A percentile compares a stretch with the other conserved stretches of the same genome.
Evolutionary conservation across 306 rosid species (phyloP).

Genomic region (Leucaena leucocephala): DNA sequence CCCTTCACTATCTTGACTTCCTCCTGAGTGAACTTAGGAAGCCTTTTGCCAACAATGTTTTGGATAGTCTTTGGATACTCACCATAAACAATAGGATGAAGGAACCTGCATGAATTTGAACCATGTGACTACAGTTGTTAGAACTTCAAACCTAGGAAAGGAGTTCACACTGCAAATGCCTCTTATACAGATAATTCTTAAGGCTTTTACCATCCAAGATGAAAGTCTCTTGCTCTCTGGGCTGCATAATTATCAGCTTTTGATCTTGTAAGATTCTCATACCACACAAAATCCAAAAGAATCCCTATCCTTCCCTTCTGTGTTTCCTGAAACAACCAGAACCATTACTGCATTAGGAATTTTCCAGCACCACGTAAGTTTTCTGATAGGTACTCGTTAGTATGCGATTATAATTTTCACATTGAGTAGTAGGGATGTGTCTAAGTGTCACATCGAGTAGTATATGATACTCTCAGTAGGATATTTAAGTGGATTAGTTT

Average conservation of each 20-base stretch:
- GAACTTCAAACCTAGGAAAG: background rate
- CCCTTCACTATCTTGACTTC: constrained; percentile 87
- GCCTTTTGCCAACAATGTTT: constrained; percentile 72
- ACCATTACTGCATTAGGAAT: constrained; percentile 18
- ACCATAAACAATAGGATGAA: constrained; percentile 88
- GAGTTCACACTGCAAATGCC: background rate
- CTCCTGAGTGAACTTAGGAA: constrained; percentile 80
- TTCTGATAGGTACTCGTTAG: background rate
- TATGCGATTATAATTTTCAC: too few relatives aligned
- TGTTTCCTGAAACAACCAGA: constrained; percentile 51
- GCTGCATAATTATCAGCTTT: constrained; percentile 90
- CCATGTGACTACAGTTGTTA: background rate
- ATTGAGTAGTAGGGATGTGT: too few relatives aligned
- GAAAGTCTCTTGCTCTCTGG: constrained; percentile 95
- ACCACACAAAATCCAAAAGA: constrained; percentile 89
- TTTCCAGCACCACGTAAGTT: background rate
- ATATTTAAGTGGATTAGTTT: too few relatives aligned
- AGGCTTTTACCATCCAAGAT: constrained; percentile 79
- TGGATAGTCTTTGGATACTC: constrained; percentile 90
- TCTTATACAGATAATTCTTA: background rate
- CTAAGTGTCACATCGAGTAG: too few relatives aligned
- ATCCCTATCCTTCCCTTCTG: constrained; percentile 87
- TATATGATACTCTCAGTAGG: too few relatives aligned
- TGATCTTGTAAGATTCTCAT: constrained; percentile 84
- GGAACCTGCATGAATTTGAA: constrained; percentile 59